These are phyloP conservation scores for Adenanthera pavonina DNA, from an alignment of 306 rosid genomes.

Conservation along the genomic window DNA sequence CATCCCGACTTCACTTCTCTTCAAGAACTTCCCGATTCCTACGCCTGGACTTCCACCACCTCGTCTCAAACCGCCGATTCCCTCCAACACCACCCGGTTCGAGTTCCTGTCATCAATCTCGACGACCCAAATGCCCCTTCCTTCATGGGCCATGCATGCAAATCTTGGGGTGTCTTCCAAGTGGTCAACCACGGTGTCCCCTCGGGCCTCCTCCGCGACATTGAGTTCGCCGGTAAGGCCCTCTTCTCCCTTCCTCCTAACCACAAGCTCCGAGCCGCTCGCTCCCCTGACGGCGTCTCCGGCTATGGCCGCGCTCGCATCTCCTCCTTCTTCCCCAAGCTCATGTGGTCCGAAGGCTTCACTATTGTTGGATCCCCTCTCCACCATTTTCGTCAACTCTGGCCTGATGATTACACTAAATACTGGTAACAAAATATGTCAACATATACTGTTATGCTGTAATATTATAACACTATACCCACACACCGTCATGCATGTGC, in stretches of 20 bases:
- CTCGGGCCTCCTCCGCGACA: constrained; percentile 47
- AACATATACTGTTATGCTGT: not conserved
- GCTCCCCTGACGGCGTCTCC: constrained; percentile 67
- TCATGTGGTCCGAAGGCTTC: constrained; percentile 97
- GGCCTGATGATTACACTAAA: constrained; percentile 76
- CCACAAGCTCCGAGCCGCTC: constrained; percentile 75
- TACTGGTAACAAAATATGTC: constrained; percentile 54
- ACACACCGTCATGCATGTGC: constrained; percentile 11
- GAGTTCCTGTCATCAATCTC: constrained; percentile 72
- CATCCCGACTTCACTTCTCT: constrained; percentile 71
- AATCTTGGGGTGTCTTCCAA: constrained; percentile 89
- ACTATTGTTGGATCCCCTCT: constrained; percentile 79
- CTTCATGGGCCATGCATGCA: constrained; percentile 72
- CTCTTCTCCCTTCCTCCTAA: constrained; percentile 72
- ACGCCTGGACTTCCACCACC: constrained; percentile 59
- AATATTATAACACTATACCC: not conserved
- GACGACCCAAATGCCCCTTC: constrained; percentile 61
- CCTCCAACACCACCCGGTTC: not conserved
- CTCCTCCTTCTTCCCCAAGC: constrained; percentile 90
- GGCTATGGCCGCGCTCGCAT: constrained; percentile 89
- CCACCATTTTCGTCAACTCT: constrained; percentile 75
- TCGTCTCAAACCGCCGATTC: not conserved
- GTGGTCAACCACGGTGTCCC: constrained; percentile 73
- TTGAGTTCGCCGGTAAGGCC: constrained; percentile 46
- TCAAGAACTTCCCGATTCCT: constrained; percentile 75